Conservation (phyloP, 331 rosid genomes). For the Rosa hybrid region DNA sequence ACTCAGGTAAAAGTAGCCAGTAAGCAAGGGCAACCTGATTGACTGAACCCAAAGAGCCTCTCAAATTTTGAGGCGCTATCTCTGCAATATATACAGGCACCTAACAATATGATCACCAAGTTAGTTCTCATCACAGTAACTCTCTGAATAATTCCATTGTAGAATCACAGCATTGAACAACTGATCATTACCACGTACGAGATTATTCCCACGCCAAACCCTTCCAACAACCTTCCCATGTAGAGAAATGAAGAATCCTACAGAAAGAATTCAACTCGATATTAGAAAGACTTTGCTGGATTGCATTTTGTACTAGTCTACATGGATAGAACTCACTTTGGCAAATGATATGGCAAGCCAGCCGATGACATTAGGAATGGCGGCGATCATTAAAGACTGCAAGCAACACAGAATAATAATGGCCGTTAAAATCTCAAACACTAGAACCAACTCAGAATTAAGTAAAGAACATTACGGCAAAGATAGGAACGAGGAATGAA, state of each 20-base stretch:
- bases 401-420: conserved; percentile 26
- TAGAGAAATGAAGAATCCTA: conserved; percentile 94
- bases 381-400: conserved; percentile 91
- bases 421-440: background rate
- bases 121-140: conserved; percentile 19
- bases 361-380: conserved; percentile 92
- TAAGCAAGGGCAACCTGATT: conserved; percentile 66
- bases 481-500: background rate
- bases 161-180: background rate
- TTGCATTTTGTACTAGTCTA: conserved; percentile 10
- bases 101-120: conserved; percentile 42
- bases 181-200: conserved; percentile 69
- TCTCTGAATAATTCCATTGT: conserved; percentile 14
- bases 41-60: conserved; percentile 80
- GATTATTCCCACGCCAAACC: conserved; percentile 93
- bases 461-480: background rate
- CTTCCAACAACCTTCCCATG: conserved; percentile 98
- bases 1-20: background rate
- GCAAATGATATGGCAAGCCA: conserved; percentile 94
- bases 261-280: conserved; percentile 23
- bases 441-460: background rate
- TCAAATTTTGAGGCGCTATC: conserved; percentile 89
- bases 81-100: conserved; percentile 96
- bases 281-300: background rate
- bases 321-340: conserved; percentile 46